Percentiles rank a stretch among this genome's conserved stretches.
Evolutionary conservation across 1,284 basidiomycete species (phyloP).

Genomic region (Exobasidium rhododendri): DNA sequence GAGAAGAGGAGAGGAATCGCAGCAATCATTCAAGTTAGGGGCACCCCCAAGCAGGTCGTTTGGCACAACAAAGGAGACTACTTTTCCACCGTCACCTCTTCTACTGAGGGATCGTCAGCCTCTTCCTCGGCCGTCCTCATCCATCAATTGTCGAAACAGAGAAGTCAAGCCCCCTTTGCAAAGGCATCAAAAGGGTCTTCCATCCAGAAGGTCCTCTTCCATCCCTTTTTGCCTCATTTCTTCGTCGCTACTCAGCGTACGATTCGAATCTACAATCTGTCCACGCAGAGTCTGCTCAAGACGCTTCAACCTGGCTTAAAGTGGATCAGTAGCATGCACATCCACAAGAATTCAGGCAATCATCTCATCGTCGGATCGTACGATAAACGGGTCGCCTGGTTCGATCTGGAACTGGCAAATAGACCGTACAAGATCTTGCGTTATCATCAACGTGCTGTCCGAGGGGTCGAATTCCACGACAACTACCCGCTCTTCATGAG

Average conservation of each 20-base stretch:
- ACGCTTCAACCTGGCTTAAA: conserved; percentile 86
- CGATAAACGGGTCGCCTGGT: conserved; percentile 97
- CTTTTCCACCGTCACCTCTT: conserved; percentile 78
- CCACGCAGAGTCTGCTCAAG: conserved; percentile 87
- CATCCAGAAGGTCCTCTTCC: conserved; percentile 89
- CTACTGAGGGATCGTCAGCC: conserved; percentile 65
- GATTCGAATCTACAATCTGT: conserved; percentile 89
- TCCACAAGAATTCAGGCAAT: conserved; percentile 80
- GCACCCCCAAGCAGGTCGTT: conserved; percentile 75
- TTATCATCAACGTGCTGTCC: conserved; percentile 90
- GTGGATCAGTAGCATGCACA: conserved; percentile 95
- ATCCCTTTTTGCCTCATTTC: conserved; percentile 89
- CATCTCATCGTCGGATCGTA: conserved; percentile 96
- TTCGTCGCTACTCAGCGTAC: conserved; percentile 99
- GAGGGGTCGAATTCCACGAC: conserved; percentile 79
- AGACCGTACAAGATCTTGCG: conserved; percentile 95
- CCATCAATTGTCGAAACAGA: conserved; percentile 86
- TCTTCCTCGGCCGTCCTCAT: conserved; percentile 76
- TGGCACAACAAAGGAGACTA: conserved; percentile 98
- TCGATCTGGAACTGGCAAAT: conserved; percentile 90
- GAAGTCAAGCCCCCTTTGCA: conserved; percentile 95
- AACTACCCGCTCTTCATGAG: conserved; percentile 88
- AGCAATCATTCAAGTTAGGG: conserved; percentile 59
- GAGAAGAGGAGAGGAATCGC: conserved; percentile 60
- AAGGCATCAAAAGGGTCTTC: conserved; percentile 72